These are phyloP conservation scores for Aspergillus tubingensis DNA, from an alignment of 2,329 filamentous ascomycete species.

Conservation along the genomic window DNA sequence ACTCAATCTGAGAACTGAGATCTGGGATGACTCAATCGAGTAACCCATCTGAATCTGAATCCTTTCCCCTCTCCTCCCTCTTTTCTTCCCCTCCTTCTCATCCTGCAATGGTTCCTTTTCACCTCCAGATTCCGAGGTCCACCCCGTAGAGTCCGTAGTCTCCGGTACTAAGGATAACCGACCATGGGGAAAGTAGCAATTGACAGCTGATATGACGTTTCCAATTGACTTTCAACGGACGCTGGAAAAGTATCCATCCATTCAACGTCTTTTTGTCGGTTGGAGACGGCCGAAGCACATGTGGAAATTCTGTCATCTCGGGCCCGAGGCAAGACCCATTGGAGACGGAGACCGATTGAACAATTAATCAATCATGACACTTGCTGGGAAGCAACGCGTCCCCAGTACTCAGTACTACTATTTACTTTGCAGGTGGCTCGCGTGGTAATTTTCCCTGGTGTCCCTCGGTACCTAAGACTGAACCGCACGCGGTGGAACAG, in stretches of 20 bases:
- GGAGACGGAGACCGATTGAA: neutral
- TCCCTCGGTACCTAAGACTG: neutral
- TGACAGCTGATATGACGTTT: neutral
- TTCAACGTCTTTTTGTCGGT: neutral
- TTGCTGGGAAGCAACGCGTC: too few relatives aligned
- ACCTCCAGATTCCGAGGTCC: neutral
- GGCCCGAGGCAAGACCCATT: slow-evolving; percentile 12
- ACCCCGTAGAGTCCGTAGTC: too few relatives aligned
- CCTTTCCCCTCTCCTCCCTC: neutral
- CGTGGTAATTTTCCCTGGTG: neutral
- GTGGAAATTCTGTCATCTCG: neutral
- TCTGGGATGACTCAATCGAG: neutral
- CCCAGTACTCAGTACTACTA: too few relatives aligned
- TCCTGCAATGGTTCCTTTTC: slow-evolving; percentile 1
- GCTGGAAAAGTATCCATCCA: neutral
- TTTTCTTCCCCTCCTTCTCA: neutral
- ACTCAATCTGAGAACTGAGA: neutral
- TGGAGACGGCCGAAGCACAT: slow-evolving; percentile 14
- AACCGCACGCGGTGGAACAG: neutral
- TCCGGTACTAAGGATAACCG: too few relatives aligned
- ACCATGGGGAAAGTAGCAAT: neutral
- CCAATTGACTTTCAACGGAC: neutral
- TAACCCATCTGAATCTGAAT: neutral
- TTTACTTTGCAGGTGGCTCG: neutral
- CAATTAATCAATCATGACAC: too few relatives aligned